Conservation (phyloP, 1,139 yeast genomes). For the Lodderomyces pseudojiufengensis region DNA sequence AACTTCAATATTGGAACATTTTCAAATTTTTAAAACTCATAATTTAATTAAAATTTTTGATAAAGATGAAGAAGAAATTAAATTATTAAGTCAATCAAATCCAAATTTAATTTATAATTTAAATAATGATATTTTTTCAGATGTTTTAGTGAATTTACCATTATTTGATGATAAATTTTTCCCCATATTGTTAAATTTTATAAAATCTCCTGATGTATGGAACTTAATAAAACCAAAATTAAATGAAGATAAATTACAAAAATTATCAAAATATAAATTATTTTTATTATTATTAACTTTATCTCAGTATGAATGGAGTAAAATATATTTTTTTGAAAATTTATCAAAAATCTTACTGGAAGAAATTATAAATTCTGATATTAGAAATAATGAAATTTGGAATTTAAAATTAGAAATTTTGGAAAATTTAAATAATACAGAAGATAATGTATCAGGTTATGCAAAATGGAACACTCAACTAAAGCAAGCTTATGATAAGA, state of each 20-base stretch:
- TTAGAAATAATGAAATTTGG: constrained; percentile 25
- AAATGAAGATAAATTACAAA: constrained; percentile 17
- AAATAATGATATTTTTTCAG: constrained; percentile 15
- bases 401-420: constrained; percentile 24
- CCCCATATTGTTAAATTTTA: constrained; percentile 27
- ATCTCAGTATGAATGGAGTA: constrained; percentile 23
- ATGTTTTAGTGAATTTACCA: constrained; percentile 18
- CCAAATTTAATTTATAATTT: constrained; percentile 18
- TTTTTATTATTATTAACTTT: constrained; percentile 22
- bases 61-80: constrained; percentile 19
- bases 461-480: constrained; percentile 28
- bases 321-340: constrained; percentile 22
- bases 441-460: constrained; percentile 14
- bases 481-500: constrained; percentile 18
- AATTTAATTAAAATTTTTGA: constrained; percentile 17
- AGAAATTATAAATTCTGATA: constrained; percentile 18
- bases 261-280: constrained; percentile 25
- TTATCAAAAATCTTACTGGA: constrained; percentile 27
- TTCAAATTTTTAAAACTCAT: constrained; percentile 21
- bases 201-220: constrained; percentile 21
- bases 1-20: constrained; percentile 10
- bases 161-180: constrained; percentile 24
- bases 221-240: constrained; percentile 15
- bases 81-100: constrained; percentile 22
- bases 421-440: constrained; percentile 20